A percentile compares a stretch with the other conserved stretches of the same genome.
Evolutionary conservation across 768 basidiomycete genomes (phyloP).

Genomic region (Suillus fuscotomentosus): DNA sequence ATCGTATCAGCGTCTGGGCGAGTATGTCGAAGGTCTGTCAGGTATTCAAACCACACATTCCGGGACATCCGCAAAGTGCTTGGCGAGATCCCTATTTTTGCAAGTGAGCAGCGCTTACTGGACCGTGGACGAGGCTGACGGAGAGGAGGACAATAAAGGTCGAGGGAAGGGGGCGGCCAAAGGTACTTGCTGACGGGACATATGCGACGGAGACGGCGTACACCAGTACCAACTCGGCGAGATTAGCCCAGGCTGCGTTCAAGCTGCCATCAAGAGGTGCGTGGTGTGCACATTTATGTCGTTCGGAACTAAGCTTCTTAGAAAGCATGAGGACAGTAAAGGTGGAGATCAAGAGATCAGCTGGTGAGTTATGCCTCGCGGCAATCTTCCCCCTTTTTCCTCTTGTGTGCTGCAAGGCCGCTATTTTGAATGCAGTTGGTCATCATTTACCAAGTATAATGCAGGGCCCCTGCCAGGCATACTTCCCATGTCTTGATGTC

Average conservation of each 20-base stretch:
- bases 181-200: conserved; percentile 92
- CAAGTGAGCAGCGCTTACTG: conserved; percentile 71
- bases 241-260: conserved; percentile 75
- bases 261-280: conserved; percentile 88
- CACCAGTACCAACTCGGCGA: conserved; percentile 57
- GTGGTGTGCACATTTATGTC: conserved; percentile 16
- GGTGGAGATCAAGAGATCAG: no score
- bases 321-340: no score
- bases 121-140: conserved; percentile 56
- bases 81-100: neutral
- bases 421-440: neutral
- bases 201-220: conserved; percentile 97
- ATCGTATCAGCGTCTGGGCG: conserved; percentile 57
- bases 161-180: conserved; percentile 54
- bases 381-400: neutral
- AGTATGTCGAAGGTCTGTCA: conserved; percentile 28
- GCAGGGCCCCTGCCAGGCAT: neutral
- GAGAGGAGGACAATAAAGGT: conserved; percentile 44
- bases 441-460: neutral
- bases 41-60: conserved; percentile 64
- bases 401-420: neutral
- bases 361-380: neutral
- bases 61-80: neutral
- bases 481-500: neutral
- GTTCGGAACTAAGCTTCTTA: neutral